Evolutionary conservation across 441 rosid species (phyloP), one percentile per base, ranked within the genome.

Genomic region (Erysimum pusillum): DNA sequence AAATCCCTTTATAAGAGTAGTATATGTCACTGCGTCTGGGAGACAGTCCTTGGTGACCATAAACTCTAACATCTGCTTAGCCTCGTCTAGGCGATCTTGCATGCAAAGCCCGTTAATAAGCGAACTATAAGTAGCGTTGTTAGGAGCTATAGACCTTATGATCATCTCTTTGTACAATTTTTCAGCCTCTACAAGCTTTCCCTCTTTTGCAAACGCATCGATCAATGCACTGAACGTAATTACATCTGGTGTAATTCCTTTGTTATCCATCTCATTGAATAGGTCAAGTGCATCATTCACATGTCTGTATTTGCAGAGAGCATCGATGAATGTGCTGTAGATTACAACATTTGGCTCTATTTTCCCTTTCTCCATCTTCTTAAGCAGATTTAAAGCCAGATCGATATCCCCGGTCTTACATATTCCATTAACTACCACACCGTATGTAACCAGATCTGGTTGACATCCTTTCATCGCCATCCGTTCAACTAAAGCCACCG

Each of bases 101-200:
- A 66, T 25, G 2, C 59, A 44, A 66, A 32, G 49, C 15, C 63
- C 73, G 9, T 69, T 57, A 25, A 69, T 39, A 38, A 69, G 10
- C 8, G 53, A 51, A 69, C 0, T 22, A 25, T 69, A 69, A 0
- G 73, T 69, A 51, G 57, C 0, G 7, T 1, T 31, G 42, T 6
- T 2, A 56, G 49, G 64, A 64, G 15, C 15, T 45, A 64, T 1
- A 6, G 56, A 64, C 42, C 56, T 64, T 31, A 0, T 0, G 9
- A 35, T 51, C 71, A 67, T 49, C 9, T 67, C 71, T 20, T 67
- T 4, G 2, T 32, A 66, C 32, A 66, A 5, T 15, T 34, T 17
- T 4, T 48, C 34, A 3, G 70, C 58, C 17, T 46, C 58, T 9
- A 22, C 2, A 63, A 42, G 13, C 22, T 44, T 42, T 22, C 52